These are phyloP conservation scores for Vaccinium myrtillus DNA, from an alignment of 148 eudicot species.

Conservation along the genomic window DNA sequence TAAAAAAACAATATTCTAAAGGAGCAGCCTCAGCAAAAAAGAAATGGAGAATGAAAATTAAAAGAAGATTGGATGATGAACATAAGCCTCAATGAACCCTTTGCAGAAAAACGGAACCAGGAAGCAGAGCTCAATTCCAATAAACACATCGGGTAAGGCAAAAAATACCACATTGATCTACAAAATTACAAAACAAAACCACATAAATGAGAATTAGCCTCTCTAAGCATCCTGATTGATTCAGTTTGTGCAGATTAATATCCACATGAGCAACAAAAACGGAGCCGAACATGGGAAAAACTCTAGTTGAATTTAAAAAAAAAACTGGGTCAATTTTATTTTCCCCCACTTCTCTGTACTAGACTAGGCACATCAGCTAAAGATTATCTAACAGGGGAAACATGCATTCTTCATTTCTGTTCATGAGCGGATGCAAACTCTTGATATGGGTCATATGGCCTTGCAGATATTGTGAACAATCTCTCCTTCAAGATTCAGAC, in stretches of 20 bases:
- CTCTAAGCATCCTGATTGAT: not conserved
- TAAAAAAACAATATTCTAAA: no score
- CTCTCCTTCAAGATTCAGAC: conserved; percentile 24
- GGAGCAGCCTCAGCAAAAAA: not conserved
- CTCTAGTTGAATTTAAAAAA: not conserved
- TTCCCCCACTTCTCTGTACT: conserved; percentile 20
- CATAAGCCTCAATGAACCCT: not conserved
- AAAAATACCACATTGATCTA: not conserved
- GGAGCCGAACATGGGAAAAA: not conserved
- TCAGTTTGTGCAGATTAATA: not conserved
- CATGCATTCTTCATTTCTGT: not conserved
- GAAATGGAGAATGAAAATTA: not conserved
- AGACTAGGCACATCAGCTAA: conserved; percentile 24
- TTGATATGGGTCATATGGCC: not conserved
- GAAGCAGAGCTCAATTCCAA: not conserved
- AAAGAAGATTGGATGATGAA: not conserved
- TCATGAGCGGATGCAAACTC: not conserved
- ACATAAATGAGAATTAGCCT: not conserved
- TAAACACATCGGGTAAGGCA: not conserved
- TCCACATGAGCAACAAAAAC: not conserved
- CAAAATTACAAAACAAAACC: not conserved
- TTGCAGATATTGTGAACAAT: not conserved
- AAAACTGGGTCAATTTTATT: not conserved
- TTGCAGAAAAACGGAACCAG: not conserved
- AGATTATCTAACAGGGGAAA: not conserved